These are phyloP conservation scores for Moesziomyces sp. DNA, from an alignment of 1,284 basidiomycete genomes.

Conservation along the genomic window DNA sequence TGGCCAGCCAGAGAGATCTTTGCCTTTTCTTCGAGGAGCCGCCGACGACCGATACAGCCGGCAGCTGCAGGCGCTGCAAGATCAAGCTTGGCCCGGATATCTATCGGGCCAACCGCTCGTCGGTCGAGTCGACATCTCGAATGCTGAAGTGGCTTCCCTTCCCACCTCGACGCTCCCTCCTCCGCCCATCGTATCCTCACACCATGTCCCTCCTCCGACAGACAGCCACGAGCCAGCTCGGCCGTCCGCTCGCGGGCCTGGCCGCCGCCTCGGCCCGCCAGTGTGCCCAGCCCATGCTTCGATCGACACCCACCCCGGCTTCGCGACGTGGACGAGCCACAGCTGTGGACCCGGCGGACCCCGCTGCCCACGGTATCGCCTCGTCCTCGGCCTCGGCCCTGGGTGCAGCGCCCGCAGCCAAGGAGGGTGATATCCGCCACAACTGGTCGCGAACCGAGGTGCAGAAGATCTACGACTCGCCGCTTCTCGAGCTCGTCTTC, in stretches of 20 bases:
- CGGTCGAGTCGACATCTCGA: too few relatives aligned
- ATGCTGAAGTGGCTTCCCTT: background rate
- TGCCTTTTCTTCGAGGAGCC: too few relatives aligned
- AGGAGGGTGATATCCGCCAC: constrained; percentile 44
- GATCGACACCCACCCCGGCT: constrained; percentile 12
- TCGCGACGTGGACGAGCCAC: constrained; percentile 46
- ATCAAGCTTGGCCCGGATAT: too few relatives aligned
- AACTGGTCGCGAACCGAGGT: constrained; percentile 63
- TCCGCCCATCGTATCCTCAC: background rate
- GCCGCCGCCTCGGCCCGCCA: constrained; percentile 25
- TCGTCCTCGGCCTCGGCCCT: constrained; percentile 11
- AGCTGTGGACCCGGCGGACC: constrained; percentile 45
- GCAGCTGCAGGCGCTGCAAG: too few relatives aligned
- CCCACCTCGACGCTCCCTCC: background rate
- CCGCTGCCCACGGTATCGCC: constrained; percentile 19
- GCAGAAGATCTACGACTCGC: constrained; percentile 62
- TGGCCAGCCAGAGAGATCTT: too few relatives aligned
- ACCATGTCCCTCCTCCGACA: constrained; percentile 45
- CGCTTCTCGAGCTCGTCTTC: constrained; percentile 65
- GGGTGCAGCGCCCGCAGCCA: constrained; percentile 2
- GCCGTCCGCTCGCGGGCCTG: constrained; percentile 24
- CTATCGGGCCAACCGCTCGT: too few relatives aligned
- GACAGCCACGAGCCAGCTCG: constrained; percentile 24
- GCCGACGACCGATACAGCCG: too few relatives aligned
- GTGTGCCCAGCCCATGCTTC: constrained; percentile 18